Evolutionary conservation across 345 rosid species (phyloP), one percentile per base, ranked within the genome.

Genomic region (Rhodomyrtus tomentosa): DNA sequence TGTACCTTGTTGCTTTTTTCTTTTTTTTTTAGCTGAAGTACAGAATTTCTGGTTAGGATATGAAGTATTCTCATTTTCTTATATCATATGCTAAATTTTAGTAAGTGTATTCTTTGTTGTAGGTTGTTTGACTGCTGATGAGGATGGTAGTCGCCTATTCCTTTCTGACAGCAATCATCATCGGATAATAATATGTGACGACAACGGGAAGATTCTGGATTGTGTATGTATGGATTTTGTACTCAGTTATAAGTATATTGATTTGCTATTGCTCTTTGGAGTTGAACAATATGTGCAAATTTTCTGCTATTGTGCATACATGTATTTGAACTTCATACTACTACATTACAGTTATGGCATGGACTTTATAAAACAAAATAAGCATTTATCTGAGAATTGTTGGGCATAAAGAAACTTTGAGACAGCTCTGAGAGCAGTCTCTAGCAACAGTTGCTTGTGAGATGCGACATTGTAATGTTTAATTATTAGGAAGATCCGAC

Each of bases 101-200:
- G 73, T 29, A 10, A 68, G n/a, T 55, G 25, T 45, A 29, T 50
- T 81, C 20, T 85, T 80, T 85, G 15, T 85, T 50, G 22, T 45
- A 97, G 99, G 93, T 73, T 92, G 99, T 84, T 83, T 97, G 82
- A 92, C 95, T 87, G 94, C 94, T 81, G 98, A 95, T 87, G 95
- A 92, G 91, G 84, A 55, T 91, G 92, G 94, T 40, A 72, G 87
- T 82, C 92, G 92, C 50, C 82, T 97, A 68, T 95, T 95, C 88
- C 90, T 97, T 85, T 97, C 99, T 49, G 99, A 97, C 91, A 92
- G 92, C 91, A 95, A 95, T 87, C 98, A 97, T 92, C 99, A 97
- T 89, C 96, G 99, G 40, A 90, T 97, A 82, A 90, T 97, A 53
- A 85, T 94, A 83, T 87, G 85, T 56, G 92, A 92, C 56, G 89